These are phyloP conservation scores for Fusarium lateritium DNA, from an alignment of 2,329 filamentous ascomycete genomes.

Conservation along the genomic window DNA sequence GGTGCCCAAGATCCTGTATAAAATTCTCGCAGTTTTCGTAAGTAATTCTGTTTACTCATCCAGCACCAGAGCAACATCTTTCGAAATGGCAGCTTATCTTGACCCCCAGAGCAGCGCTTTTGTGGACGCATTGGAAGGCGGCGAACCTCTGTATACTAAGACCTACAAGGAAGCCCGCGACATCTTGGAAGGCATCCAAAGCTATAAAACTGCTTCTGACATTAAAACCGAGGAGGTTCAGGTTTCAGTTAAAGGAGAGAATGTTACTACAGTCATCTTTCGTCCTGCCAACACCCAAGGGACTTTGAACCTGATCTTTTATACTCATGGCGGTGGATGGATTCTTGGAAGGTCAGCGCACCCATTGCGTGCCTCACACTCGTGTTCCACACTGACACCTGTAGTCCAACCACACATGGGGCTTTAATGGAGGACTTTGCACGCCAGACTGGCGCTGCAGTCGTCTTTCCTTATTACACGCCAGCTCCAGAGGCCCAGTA, in stretches of 20 bases:
- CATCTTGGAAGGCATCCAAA: constrained; percentile 26
- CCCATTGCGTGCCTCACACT: accelerated
- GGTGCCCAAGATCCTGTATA: background rate
- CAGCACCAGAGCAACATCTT: background rate
- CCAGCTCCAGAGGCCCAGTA: constrained; percentile 34
- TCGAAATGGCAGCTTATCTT: constrained; percentile 22
- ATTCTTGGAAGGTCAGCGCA: constrained; percentile 25
- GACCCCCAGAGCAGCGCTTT: constrained; percentile 27
- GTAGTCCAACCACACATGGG: constrained; percentile 15
- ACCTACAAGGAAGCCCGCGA: constrained; percentile 30
- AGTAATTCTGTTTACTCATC: no score
- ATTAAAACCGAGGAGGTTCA: constrained; percentile 9
- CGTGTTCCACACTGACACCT: background rate
- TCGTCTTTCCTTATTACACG: constrained; percentile 32
- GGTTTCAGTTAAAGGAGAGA: constrained; percentile 11
- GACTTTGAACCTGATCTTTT: constrained; percentile 32
- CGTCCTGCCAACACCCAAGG: constrained; percentile 10
- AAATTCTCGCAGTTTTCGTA: background rate
- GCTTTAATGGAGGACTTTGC: constrained; percentile 33
- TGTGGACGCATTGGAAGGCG: constrained; percentile 13
- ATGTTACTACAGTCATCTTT: constrained; percentile 14
- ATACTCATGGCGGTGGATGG: constrained; percentile 34
- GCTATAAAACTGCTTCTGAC: constrained; percentile 14
- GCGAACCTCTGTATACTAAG: constrained; percentile 29
- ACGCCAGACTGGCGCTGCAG: constrained; percentile 28